Evolutionary conservation across 495 filamentous ascomycete genomes (phyloP), one percentile per base, ranked within the genome.

Genomic region (Penicillium waksmanii): DNA sequence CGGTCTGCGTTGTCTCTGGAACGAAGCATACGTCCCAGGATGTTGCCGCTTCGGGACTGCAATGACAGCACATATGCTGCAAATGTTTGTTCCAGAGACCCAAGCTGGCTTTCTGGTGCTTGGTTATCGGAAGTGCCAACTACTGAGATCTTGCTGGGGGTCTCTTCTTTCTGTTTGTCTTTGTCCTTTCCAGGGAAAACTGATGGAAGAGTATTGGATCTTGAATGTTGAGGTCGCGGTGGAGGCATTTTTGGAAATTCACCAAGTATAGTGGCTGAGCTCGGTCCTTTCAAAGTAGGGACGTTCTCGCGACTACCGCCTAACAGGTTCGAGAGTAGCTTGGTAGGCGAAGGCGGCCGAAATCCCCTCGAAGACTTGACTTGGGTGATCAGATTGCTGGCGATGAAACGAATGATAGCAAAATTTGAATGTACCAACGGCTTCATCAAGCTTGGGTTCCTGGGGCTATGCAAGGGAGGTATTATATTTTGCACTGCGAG

Each of bases 251-350:
- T 79, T 21, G 72, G 72, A 43, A 77, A 72, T 60, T 76, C 73
- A 5, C 72, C 76, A 31, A 74, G 61, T 27, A 76, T 59, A 17
- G 73, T 71, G 17, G 69, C 73, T 36, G 75, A 77, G 4, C 58
- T 71, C 67, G 79, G 63, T 67, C 57, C 58, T 57, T 79, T 80
- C 12, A 71, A 48, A 9, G 63, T 71, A 3, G 74, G 64, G 0
- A 63, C 62, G 44, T 67, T 68, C 2, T 80, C 77, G 36, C 75
- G 77, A 34, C 75, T 82, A 18, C 84, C 83, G 48, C 85, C 84
- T 33, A 97, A 78, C 51, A 98, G 82, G 63, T 84, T 95, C 0
- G 93, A 95, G 25, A 98, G 81, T 66, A 97, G 74, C 72, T 98
- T 98, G 36, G 94, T 91, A 0, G 95, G 94, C 10, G 93, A 97